Evolutionary conservation across 2,329 filamentous ascomycete genomes (phyloP).

Genomic region (Diaporthe eres): DNA sequence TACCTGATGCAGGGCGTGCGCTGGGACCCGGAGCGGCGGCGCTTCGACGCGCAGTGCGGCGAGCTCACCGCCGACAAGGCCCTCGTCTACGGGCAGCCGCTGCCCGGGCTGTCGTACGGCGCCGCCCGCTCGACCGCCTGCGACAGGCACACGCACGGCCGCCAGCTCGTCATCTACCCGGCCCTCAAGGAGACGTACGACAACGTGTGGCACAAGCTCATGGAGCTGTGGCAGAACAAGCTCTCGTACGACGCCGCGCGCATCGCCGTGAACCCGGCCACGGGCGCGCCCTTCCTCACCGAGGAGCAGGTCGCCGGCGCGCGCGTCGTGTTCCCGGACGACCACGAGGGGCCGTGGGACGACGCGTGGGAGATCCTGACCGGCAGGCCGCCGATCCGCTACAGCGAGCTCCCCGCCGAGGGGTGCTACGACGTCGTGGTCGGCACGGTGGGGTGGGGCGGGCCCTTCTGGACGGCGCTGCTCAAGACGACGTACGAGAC

Average conservation of each 20-base stretch:
- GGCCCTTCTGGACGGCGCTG: conserved; percentile 29
- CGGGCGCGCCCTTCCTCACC: background rate
- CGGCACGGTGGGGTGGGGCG: conserved; percentile 23
- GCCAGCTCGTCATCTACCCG: conserved; percentile 30
- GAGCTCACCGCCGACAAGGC: background rate
- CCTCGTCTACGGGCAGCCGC: conserved; percentile 1
- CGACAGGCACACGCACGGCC: background rate
- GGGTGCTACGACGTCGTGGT: conserved; percentile 31
- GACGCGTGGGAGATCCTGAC: conserved; percentile 30
- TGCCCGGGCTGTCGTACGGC: background rate
- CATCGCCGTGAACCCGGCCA: conserved; percentile 32
- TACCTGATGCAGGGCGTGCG: conserved; percentile 34
- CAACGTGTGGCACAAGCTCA: conserved; percentile 34
- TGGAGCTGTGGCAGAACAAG: conserved; percentile 35
- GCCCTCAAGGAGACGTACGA: conserved; percentile 32
- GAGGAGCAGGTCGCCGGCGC: background rate
- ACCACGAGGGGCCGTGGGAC: conserved; percentile 26
- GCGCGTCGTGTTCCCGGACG: conserved; percentile 22
- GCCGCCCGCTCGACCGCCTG: background rate
- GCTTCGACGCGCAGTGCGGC: conserved; percentile 17
- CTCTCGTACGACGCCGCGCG: conserved; percentile 31
- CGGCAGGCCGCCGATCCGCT: background rate
- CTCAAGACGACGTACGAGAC: conserved; percentile 26
- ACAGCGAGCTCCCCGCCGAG: conserved; percentile 7
- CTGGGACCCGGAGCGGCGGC: background rate